phyloP scores from a whole-genome alignment of 495 filamentous ascomycete genomes.

The Aspergillus avenaceus region DNA sequence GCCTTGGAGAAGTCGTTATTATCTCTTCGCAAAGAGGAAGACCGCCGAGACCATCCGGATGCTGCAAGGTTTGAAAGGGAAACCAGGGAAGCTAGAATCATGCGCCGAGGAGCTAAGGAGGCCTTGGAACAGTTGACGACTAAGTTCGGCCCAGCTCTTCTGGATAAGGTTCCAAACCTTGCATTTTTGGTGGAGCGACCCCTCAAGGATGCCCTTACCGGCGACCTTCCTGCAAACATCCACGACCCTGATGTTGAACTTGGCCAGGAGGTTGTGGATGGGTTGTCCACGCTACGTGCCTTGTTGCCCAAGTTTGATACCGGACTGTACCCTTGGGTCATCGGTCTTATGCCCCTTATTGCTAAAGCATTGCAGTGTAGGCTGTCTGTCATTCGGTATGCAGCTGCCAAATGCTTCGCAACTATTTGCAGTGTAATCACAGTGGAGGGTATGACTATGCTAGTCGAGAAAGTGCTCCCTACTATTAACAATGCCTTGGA shows the following conservation, averaged over 20 bases:
- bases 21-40: slow-evolving; percentile 93
- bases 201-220: slow-evolving; percentile 66
- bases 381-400: slow-evolving; percentile 89
- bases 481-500: slow-evolving; percentile 85
- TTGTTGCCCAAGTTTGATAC: slow-evolving; percentile 78
- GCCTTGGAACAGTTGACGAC: slow-evolving; percentile 81
- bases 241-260: slow-evolving; percentile 62
- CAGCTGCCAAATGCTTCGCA: slow-evolving; percentile 94
- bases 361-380: slow-evolving; percentile 80
- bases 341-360: slow-evolving; percentile 78
- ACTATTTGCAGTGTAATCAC: slow-evolving; percentile 95
- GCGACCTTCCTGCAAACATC: slow-evolving; percentile 67
- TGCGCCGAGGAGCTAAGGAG: slow-evolving; percentile 88
- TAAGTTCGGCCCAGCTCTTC: slow-evolving; percentile 71
- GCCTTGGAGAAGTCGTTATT: slow-evolving; percentile 72
- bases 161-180: slow-evolving; percentile 77
- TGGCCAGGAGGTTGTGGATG: slow-evolving; percentile 91
- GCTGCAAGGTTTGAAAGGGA: slow-evolving; percentile 84
- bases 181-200: slow-evolving; percentile 74
- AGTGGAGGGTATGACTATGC: slow-evolving; percentile 88
- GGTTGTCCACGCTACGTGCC: slow-evolving; percentile 85
- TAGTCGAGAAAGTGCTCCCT: slow-evolving; percentile 89
- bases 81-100: slow-evolving; percentile 79
- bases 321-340: slow-evolving; percentile 70
- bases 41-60: slow-evolving; percentile 87